A percentile compares a stretch with the other conserved stretches of the same genome.
phyloP scores from a whole-genome alignment of 441 rosid genomes.

The Arabidopsis lyrata region DNA sequence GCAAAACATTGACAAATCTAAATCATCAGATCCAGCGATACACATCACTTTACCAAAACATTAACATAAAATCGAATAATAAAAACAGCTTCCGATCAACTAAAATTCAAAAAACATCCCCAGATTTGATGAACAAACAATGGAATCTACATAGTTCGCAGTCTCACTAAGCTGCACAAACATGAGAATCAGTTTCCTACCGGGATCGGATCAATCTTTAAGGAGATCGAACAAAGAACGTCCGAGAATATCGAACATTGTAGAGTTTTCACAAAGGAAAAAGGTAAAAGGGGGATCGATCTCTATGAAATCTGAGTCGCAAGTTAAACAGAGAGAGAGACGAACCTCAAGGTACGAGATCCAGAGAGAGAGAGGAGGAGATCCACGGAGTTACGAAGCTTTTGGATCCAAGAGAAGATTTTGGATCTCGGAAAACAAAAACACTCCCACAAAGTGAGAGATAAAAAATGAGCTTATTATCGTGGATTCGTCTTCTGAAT shows the following conservation, averaged over 20 bases:
- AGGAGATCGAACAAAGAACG: slow-evolving; percentile 16
- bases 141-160: slow-evolving; percentile 25
- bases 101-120: background rate
- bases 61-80: background rate
- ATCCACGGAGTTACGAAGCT: slow-evolving; percentile 14
- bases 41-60: slow-evolving; percentile 10
- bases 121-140: slow-evolving; percentile 26
- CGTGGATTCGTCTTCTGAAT: slow-evolving; percentile 11
- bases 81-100: slow-evolving; percentile 1
- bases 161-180: slow-evolving; percentile 24
- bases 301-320: slow-evolving; percentile 16
- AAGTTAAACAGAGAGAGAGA: slow-evolving; percentile 30
- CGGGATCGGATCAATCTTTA: slow-evolving; percentile 21
- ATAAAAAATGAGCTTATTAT: background rate
- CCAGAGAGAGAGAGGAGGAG: slow-evolving; percentile 33
- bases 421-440: slow-evolving; percentile 35
- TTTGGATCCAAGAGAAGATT: slow-evolving; percentile 33
- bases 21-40: slow-evolving; percentile 30
- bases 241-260: slow-evolving; percentile 23
- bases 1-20: slow-evolving; percentile 8
- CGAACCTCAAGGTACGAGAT: slow-evolving; percentile 42
- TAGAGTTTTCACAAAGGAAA: slow-evolving; percentile 14
- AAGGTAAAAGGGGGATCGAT: slow-evolving; percentile 24
- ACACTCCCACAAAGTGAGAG: slow-evolving; percentile 28
- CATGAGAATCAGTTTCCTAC: slow-evolving; percentile 16